Evolutionary conservation across 495 filamentous ascomycete genomes (phyloP), one percentile per base, ranked within the genome.

Genomic region (Penicillium malachiteum): DNA sequence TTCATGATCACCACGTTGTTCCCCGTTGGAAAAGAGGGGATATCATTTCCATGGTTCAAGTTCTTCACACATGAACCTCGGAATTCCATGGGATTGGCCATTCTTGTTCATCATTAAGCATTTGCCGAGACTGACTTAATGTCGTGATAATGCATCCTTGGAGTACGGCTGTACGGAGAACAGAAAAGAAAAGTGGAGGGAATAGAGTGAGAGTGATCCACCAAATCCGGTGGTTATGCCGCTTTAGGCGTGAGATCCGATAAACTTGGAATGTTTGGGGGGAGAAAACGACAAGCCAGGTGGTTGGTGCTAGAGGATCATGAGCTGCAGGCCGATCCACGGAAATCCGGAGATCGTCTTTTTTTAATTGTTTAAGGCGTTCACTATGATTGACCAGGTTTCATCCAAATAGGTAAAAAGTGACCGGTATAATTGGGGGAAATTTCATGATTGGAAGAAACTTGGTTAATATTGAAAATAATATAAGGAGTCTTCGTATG

Each of bases 301-400:
- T 26, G 18, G 43, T 2, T 12, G 42, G 9, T 40, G n/a, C n/a
- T 44, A 12, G 42, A 45, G 42, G 42, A 46, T 46, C 50, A 57
- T 59, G 57, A 52, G 59, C 32, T 57, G 53, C 45, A 54, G 54
- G 30, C 21, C 21, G 61, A 57, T 44, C 57, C 54, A 57, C 39
- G 57, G 57, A 48, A 47, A 64, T 64, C 61, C 39, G 57, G 50
- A 63, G 54, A 60, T 58, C 43, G 21, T 21, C 31, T 35, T 3
- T 18, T 52, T 52, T 44, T 33, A 34, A 31, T 44, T 34, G 13
- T 13, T 37, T 33, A 44, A 30, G 14, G 17, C 38, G 32, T 7
- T 37, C 3, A 35, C 16, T 10, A 21, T 14, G 37, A 39, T 40
- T 50, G 48, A 50, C 17, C 33, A 39, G 48, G 48, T 31, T 50